Percentiles rank a stretch among this genome's conserved stretches.
Conservation (phyloP, 2,329 filamentous ascomycete species). For the Pestalotiopsis sp. region DNA sequence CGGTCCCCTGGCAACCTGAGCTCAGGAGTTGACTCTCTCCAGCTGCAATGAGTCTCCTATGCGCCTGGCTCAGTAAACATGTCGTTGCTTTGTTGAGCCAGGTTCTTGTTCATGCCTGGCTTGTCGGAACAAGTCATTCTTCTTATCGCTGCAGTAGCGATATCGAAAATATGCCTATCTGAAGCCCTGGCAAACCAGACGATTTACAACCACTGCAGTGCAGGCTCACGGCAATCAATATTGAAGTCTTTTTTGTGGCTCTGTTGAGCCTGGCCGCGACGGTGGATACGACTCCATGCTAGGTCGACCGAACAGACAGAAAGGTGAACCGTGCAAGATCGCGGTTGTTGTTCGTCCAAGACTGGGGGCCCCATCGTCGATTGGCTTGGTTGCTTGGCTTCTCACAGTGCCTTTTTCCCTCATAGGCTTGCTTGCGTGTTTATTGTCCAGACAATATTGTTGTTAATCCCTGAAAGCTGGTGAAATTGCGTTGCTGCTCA, state of each 20-base stretch:
- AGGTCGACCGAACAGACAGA: not conserved
- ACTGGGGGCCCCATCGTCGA: not conserved
- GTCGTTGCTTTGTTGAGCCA: not conserved
- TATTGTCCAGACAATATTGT: not conserved
- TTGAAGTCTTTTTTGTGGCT: not conserved
- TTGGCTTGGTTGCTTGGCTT: not conserved
- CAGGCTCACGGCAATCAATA: not conserved
- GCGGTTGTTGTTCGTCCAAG: not conserved
- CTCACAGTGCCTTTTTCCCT: not conserved
- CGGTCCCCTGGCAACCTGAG: not conserved
- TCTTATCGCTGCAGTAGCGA: too few relatives aligned
- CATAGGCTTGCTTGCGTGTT: not conserved
- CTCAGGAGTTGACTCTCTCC: not conserved
- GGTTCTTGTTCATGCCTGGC: not conserved
- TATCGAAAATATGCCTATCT: not conserved
- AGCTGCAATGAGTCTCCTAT: not conserved
- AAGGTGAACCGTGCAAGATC: not conserved
- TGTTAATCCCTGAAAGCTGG: not conserved
- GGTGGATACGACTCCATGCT: not conserved
- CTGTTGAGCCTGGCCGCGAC: not conserved
- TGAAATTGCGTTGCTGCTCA: constrained; percentile 4
- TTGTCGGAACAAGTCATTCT: too few relatives aligned
- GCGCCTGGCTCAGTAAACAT: not conserved
- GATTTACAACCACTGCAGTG: not conserved
- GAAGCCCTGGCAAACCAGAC: not conserved